A percentile compares a stretch with the other conserved stretches of the same genome.
Conservation (phyloP, 805 yeast genomes). For the Maudiozyma pseudohumilis region DNA sequence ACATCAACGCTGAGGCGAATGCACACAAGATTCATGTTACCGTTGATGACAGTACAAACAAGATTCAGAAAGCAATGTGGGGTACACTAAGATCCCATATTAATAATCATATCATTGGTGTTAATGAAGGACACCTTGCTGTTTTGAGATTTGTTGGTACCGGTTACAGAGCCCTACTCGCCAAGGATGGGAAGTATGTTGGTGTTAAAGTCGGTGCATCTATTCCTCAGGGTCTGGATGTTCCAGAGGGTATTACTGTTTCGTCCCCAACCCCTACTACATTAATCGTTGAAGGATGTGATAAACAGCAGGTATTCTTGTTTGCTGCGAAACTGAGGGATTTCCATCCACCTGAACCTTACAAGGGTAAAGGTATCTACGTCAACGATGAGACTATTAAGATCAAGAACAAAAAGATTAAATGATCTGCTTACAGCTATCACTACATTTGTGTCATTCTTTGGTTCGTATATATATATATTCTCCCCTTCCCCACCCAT, state of each 20-base stretch:
- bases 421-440: constrained; percentile 32
- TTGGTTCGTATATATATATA: neutral
- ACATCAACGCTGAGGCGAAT: constrained; percentile 32
- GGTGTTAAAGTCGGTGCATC: constrained; percentile 84
- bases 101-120: constrained; percentile 74
- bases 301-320: constrained; percentile 76
- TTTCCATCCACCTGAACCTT: constrained; percentile 94
- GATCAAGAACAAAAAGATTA: constrained; percentile 86
- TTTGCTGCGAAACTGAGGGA: constrained; percentile 84
- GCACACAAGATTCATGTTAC: constrained; percentile 37
- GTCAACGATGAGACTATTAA: constrained; percentile 85
- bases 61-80: constrained; percentile 83
- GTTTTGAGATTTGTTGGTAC: constrained; percentile 89
- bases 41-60: constrained; percentile 47
- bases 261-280: constrained; percentile 78
- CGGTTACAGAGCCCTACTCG: constrained; percentile 85
- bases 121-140: constrained; percentile 84
- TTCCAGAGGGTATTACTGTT: constrained; percentile 72
- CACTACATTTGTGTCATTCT: neutral
- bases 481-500: neutral
- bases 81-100: constrained; percentile 81
- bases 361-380: constrained; percentile 95
- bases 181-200: constrained; percentile 48
- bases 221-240: constrained; percentile 58
- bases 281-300: constrained; percentile 72